Evolutionary conservation across 192 early-diverging fungal genomes (phyloP).

Genomic region (Fimicolochytrium jonesii): DNA sequence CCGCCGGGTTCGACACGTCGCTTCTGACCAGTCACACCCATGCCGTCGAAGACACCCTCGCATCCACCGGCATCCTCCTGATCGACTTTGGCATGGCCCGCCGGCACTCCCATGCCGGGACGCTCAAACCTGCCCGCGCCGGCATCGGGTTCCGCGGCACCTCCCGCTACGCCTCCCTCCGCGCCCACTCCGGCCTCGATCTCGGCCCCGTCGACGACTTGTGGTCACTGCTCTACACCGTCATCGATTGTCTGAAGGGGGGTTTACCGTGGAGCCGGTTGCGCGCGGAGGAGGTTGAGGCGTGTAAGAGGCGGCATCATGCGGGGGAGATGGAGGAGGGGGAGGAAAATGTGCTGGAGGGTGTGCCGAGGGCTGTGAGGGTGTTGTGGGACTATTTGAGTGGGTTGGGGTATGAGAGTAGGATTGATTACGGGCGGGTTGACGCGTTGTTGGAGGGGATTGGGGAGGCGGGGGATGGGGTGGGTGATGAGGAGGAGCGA

Average conservation of each 20-base stretch:
- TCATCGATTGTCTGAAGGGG: conserved; percentile 50
- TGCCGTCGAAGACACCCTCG: background rate
- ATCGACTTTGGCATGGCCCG: background rate
- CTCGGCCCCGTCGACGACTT: conserved; percentile 55
- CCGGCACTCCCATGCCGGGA: background rate
- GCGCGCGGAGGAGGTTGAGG: conserved; percentile 43
- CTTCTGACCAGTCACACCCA: background rate
- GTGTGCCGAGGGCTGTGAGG: conserved; percentile 23
- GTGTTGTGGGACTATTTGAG: conserved; percentile 28
- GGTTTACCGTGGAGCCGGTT: conserved; percentile 54
- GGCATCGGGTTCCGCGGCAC: conserved; percentile 59
- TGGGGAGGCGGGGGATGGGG: background rate
- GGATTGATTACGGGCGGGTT: conserved; percentile 36
- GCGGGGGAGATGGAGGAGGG: background rate
- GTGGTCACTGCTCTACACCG: conserved; percentile 53
- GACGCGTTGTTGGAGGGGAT: conserved; percentile 10
- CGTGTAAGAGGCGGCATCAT: conserved; percentile 4
- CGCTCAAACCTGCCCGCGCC: conserved; percentile 29
- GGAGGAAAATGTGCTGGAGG: background rate
- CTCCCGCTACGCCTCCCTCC: conserved; percentile 50
- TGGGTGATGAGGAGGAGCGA: background rate
- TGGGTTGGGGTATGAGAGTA: conserved; percentile 27
- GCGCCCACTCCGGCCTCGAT: conserved; percentile 45
- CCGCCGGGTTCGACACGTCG: background rate
- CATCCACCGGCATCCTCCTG: conserved; percentile 3